A percentile compares a stretch with the other conserved stretches of the same genome.
phyloP scores from a whole-genome alignment of 805 yeast species.

The Yueomyces sp. region DNA sequence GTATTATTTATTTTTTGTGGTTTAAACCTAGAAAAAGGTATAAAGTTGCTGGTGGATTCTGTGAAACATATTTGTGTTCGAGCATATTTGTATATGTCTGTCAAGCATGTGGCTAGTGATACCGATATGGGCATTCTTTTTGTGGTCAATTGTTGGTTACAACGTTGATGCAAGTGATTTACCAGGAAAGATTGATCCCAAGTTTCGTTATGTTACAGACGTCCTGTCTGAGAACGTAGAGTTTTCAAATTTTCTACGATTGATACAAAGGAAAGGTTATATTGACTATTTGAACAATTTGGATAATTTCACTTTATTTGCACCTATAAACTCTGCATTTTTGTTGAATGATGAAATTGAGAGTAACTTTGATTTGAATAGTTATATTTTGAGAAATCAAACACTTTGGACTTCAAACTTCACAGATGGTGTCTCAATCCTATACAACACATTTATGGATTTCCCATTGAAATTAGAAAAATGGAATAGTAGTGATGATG shows the following conservation, averaged over 20 bases:
- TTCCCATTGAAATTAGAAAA: too few relatives aligned
- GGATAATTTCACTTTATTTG: slow-evolving; percentile 56
- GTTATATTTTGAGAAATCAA: slow-evolving; percentile 23
- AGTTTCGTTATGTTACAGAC: slow-evolving; percentile 43
- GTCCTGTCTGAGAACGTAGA: slow-evolving; percentile 53
- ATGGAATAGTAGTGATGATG: too few relatives aligned
- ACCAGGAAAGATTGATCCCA: slow-evolving; percentile 1
- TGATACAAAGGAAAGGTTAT: slow-evolving; percentile 48
- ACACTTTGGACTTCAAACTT: slow-evolving; percentile 21
- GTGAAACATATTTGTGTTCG: too few relatives aligned
- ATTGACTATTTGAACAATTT: slow-evolving; percentile 48
- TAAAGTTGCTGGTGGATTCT: too few relatives aligned
- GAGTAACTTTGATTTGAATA: slow-evolving; percentile 10
- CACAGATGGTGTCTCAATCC: background rate
- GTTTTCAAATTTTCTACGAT: slow-evolving; percentile 48
- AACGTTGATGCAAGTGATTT: slow-evolving; percentile 9
- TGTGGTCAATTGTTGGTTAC: too few relatives aligned
- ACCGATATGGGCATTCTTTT: too few relatives aligned
- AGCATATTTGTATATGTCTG: too few relatives aligned
- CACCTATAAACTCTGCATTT: slow-evolving; percentile 75
- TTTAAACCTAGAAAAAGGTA: too few relatives aligned
- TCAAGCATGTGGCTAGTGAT: too few relatives aligned
- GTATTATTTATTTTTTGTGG: too few relatives aligned
- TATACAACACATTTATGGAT: too few relatives aligned
- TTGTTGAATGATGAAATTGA: background rate